Percentiles rank a stretch among this genome's conserved stretches.
phyloP scores from a whole-genome alignment of 306 rosid genomes.

The Mucuna pruriens region DNA sequence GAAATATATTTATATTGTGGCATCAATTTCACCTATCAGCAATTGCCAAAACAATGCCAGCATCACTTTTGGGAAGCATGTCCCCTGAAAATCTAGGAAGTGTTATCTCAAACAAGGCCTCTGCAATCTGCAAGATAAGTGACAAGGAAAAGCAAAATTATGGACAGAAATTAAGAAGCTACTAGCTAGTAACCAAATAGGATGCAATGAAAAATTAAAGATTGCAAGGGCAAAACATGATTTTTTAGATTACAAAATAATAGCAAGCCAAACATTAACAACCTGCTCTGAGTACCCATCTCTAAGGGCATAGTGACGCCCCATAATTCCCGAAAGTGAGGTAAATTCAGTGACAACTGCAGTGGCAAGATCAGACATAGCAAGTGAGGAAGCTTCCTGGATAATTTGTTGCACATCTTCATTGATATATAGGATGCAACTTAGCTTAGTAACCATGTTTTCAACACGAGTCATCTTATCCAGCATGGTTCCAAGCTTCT shows the following conservation, averaged over 20 bases:
- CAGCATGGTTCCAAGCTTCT: constrained; percentile 92
- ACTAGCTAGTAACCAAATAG: neutral
- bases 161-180: constrained; percentile 10
- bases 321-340: constrained; percentile 94
- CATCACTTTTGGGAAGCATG: constrained; percentile 73
- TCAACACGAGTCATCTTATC: constrained; percentile 86
- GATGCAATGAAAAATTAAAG: neutral
- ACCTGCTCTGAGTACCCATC: constrained; percentile 95
- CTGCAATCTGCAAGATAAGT: constrained; percentile 68
- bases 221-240: neutral
- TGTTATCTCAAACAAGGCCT: constrained; percentile 84
- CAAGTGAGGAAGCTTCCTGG: constrained; percentile 86
- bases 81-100: constrained; percentile 98
- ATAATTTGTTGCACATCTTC: constrained; percentile 54
- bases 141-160: constrained; percentile 32
- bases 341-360: constrained; percentile 96
- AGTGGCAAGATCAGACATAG: constrained; percentile 97
- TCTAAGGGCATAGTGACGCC: constrained; percentile 90
- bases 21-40: constrained; percentile 74
- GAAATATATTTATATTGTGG: constrained; percentile 21
- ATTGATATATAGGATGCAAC: constrained; percentile 59
- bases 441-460: constrained; percentile 57
- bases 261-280: constrained; percentile 36
- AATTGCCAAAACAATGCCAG: constrained; percentile 80
- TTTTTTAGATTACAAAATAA: neutral